These are phyloP conservation scores for Medicago lupulina DNA, from an alignment of 306 rosid genomes.

Conservation along the genomic window DNA sequence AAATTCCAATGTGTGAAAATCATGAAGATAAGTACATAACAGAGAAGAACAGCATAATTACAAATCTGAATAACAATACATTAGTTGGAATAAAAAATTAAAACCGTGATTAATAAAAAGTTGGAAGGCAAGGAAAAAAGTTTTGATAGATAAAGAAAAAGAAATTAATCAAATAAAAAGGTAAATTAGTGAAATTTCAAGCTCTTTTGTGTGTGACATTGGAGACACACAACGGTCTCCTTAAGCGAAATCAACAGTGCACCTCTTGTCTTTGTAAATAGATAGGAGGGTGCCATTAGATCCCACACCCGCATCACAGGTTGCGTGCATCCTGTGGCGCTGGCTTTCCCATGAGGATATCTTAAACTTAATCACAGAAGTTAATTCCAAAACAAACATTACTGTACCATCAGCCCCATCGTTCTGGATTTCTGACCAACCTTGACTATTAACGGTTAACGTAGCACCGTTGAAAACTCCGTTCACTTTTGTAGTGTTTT, in stretches of 20 bases:
- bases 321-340: constrained; percentile 75
- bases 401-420: constrained; percentile 69
- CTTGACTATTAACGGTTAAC: constrained; percentile 55
- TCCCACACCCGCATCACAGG: constrained; percentile 72
- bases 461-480: constrained; percentile 57
- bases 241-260: constrained; percentile 61
- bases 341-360: constrained; percentile 67
- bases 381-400: constrained; percentile 65
- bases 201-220: neutral
- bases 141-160: neutral
- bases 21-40: constrained; percentile 10
- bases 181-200: constrained; percentile 1
- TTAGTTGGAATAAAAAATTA: neutral
- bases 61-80: constrained; percentile 3
- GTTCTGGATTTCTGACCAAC: constrained; percentile 66
- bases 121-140: neutral
- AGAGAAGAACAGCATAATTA: neutral
- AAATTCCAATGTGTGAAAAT: neutral
- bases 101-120: neutral
- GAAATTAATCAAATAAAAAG: constrained; percentile 2
- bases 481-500: constrained; percentile 56
- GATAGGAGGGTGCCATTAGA: constrained; percentile 64
- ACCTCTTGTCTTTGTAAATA: constrained; percentile 55
- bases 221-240: neutral
- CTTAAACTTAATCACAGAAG: constrained; percentile 64